phyloP scores from a whole-genome alignment of 2,329 filamentous ascomycete species.

The Mollisia scopiformis region DNA sequence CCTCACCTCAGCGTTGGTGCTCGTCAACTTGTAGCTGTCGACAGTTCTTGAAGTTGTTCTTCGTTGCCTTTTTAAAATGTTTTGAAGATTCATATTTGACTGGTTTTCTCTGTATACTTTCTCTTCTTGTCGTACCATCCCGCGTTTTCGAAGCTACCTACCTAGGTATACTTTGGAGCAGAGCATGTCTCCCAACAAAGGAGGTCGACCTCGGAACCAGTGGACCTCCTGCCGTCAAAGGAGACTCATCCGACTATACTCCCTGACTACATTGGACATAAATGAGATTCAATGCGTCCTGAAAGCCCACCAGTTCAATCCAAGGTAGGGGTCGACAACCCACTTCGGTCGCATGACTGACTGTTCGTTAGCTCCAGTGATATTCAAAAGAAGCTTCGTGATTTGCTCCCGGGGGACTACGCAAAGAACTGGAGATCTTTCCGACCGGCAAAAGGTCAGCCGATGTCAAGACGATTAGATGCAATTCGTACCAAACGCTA shows the following conservation, averaged over 20 bases:
- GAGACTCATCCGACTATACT: not conserved
- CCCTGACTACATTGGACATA: not conserved
- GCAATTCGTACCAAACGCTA: not conserved
- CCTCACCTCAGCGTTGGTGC: no score
- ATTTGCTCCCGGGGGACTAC: not conserved
- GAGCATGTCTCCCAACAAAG: no score
- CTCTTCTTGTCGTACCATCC: no score
- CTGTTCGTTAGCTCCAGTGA: not conserved
- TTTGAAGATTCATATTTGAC: no score
- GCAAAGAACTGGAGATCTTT: not conserved
- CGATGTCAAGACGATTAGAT: not conserved
- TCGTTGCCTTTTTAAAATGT: no score
- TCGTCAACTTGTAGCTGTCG: no score
- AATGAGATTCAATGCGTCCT: not conserved
- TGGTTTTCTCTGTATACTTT: no score
- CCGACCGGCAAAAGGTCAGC: not conserved
- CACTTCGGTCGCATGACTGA: not conserved
- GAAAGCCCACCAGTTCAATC: not conserved
- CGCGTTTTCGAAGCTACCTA: no score
- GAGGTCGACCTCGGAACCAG: not conserved
- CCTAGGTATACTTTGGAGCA: no score
- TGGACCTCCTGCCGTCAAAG: not conserved
- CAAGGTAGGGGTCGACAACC: not conserved
- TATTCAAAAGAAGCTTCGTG: constrained; percentile 2
- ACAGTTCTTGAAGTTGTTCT: no score